Base-by-base conservation (phyloP, 129 eudicot species). In the Solidago caesia region DNA sequence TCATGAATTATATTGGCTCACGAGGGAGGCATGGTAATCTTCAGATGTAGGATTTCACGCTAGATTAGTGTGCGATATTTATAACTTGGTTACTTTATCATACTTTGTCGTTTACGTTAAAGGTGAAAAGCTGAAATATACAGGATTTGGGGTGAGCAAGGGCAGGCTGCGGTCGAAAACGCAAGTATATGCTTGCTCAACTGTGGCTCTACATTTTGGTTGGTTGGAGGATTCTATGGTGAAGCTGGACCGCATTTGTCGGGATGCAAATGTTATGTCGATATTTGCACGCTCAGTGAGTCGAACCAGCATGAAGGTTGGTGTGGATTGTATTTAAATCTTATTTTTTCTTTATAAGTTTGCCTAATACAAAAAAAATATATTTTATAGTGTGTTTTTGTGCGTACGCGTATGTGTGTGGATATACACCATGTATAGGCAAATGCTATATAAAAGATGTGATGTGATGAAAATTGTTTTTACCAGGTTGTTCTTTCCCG, bases 71-170 rank as follows among this genome's bases (percentile, higher is more conserved):
- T 67, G 58, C n/a, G 39, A 29, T 1, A 2, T 74, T 61, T 0
- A 45, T 56, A 44, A 5, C 11, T 68, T 77, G 68, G 15, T 56
- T 46, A 41, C 12, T 51, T 64, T 21, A 60, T 44, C 46, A 13
- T 26, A 16, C 48, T 55, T 67, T 46, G 55, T 13, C 27, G 33
- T 11, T 72, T 7, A 60, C 67, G 21, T 43, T 64, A 8, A 57
- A 55, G n/a, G 29, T 41, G 42, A 8, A 62, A 25, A 3, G n/a
- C 33, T 10, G 27, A 64, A 16, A 42, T 63, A 8, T 79, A 84
- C 86, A 93, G 98, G 86, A 94, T 94, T 25, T 94, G 98, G 98
- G 98, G 98, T 75, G 98, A 94, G 79, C 98, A 90, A 82, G 98
- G 98, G 74, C 98, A 94, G 75, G 81, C 93, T 82, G 97, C 97